Conservation (phyloP, 108 stramenopile species). For the Discostella pseudostelligera region DNA sequence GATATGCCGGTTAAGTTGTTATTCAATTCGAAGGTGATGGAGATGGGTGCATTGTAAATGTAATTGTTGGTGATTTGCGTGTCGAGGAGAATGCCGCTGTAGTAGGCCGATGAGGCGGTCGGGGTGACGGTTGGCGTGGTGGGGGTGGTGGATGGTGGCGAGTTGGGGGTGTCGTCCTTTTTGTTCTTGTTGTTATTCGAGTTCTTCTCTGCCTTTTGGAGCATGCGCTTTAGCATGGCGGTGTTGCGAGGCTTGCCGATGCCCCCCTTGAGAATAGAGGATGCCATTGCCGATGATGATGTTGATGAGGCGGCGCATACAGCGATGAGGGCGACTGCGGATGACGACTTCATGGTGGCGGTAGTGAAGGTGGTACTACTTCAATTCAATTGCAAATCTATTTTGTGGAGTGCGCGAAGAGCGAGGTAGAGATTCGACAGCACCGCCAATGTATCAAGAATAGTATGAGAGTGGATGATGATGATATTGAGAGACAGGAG, state of each 20-base stretch:
- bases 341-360: background rate
- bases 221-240: conserved; percentile 5
- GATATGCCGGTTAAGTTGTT: background rate
- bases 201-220: background rate
- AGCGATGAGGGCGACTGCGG: background rate
- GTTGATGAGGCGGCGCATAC: background rate
- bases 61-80: background rate
- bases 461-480: no score
- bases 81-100: conserved; percentile 7
- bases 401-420: no score
- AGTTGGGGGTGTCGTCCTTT: no score
- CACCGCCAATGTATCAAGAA: no score
- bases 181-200: background rate
- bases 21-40: conserved; percentile 2
- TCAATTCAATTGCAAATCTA: no score
- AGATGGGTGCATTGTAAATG: background rate
- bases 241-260: background rate
- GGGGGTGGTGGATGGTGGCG: no score
- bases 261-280: background rate
- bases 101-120: background rate
- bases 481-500: no score
- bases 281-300: background rate
- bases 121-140: background rate
- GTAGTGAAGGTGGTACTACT: background rate
- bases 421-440: no score